A percentile compares a stretch with the other conserved stretches of the same genome.
Conservation (phyloP, 176 grass and related monocot species). For the Avena atlantica region DNA sequence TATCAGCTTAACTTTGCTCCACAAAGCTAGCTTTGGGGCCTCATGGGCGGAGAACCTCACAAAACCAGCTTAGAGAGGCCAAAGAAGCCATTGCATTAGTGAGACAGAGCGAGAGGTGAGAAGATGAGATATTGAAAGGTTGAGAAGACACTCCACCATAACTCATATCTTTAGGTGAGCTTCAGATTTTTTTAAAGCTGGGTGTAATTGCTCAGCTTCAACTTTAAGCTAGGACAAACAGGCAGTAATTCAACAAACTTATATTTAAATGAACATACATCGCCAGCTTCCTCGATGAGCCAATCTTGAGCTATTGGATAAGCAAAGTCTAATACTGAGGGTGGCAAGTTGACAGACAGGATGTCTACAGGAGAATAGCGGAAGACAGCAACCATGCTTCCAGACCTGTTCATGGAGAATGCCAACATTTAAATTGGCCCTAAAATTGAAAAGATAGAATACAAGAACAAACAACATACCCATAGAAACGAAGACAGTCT, state of each 20-base stretch:
- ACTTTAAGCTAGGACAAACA: slow-evolving; percentile 24
- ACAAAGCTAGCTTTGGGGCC: slow-evolving; percentile 26
- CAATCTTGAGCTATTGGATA: slow-evolving; percentile 61
- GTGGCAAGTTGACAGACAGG: slow-evolving; percentile 87
- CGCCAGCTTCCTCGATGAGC: slow-evolving; percentile 73
- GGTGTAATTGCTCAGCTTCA: neutral
- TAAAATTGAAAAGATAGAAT: slow-evolving; percentile 29
- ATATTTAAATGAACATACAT: slow-evolving; percentile 64
- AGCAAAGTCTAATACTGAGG: slow-evolving; percentile 77
- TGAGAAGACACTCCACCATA: neutral
- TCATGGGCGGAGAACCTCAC: slow-evolving; percentile 1
- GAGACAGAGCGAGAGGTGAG: neutral
- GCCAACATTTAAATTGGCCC: slow-evolving; percentile 34
- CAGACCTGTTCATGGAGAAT: slow-evolving; percentile 64
- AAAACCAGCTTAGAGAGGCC: slow-evolving; percentile 14
- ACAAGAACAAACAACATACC: slow-evolving; percentile 57
- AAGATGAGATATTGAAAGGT: neutral
- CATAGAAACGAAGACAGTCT: slow-evolving; percentile 97
- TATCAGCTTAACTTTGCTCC: slow-evolving; percentile 9
- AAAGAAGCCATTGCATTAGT: neutral
- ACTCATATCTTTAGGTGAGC: neutral
- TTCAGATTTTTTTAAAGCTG: slow-evolving; percentile 10
- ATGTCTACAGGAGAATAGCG: slow-evolving; percentile 92
- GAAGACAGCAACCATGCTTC: slow-evolving; percentile 96
- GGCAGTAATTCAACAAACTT: neutral